Evolutionary conservation across 257 asterid species (phyloP), one percentile per base, ranked within the genome.

Genomic region (Petunia secreta): DNA sequence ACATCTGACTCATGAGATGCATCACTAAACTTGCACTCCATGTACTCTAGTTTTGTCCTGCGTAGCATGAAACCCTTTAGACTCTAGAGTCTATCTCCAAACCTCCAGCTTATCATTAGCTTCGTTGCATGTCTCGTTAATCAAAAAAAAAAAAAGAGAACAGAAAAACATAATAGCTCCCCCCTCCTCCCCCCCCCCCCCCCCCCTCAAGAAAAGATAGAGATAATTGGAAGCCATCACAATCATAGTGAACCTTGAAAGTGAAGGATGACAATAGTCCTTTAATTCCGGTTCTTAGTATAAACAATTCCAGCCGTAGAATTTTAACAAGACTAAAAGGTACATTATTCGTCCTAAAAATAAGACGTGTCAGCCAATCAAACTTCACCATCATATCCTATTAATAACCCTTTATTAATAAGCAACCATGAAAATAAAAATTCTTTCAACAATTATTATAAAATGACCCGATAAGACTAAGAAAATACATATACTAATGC

Each of bases 311-410:
- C 58, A 63, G 53, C 88, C 92, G 83, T 76, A 68, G 87, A 84
- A 85, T 79, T 73, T 84, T 73, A 80, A 80, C 44, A 11, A 75
- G 58, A 76, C 74, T 48, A 54, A 86, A 82, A 83, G 80, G 63
- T 76, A 80, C 54, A 78, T 78, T 84, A 89, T 92, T 92, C 89
- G 64, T 76, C 85, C 83, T 63, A 36, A 69, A 81, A 83, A 75
- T 78, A 64, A 79, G 87, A 88, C 83, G 85, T 85, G 87, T 85
- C 86, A 75, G 63, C 86, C 83, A 52, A 81, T 86, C 82, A 83
- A 81, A 81, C 63, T 71, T 80, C 78, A n/a, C 84, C 85, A 85
- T 79, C 91, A 84, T 74, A 67, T 79, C 85, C 46, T 34, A 50
- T 73, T 73, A 48, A 67, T 67, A 46, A 86, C 75, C 86, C 88